These are phyloP conservation scores for Macrolepiota albuminosa DNA, from an alignment of 768 basidiomycete genomes.

Conservation along the genomic window DNA sequence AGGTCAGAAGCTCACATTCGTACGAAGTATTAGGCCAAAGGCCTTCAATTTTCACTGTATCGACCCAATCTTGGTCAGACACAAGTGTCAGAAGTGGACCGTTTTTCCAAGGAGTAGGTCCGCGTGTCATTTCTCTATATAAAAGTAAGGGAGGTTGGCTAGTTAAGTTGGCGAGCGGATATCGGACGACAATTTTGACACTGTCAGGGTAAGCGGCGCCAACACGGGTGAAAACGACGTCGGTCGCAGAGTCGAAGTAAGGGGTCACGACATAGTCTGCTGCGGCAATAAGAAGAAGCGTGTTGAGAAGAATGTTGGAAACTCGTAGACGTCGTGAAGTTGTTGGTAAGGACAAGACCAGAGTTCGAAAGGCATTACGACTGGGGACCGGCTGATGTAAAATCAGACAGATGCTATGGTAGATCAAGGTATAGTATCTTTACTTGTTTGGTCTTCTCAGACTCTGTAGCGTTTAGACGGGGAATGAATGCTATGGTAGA, in stretches of 20 bases:
- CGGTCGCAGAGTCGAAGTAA: constrained; percentile 45
- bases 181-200: constrained; percentile 60
- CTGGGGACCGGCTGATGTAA: constrained; percentile 2
- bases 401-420: constrained; percentile 1
- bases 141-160: constrained; percentile 31
- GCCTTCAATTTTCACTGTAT: constrained; percentile 45
- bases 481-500: constrained; percentile 1
- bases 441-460: constrained; percentile 6
- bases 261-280: constrained; percentile 54
- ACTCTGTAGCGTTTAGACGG: neutral
- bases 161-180: constrained; percentile 37
- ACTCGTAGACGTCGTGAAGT: constrained; percentile 24
- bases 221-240: constrained; percentile 61
- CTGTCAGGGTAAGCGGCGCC: constrained; percentile 65
- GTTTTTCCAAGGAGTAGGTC: constrained; percentile 41
- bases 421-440: neutral
- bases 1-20: constrained; percentile 48
- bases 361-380: constrained; percentile 4
- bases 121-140: constrained; percentile 36
- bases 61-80: constrained; percentile 52
- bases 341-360: constrained; percentile 32
- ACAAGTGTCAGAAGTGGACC: constrained; percentile 47
- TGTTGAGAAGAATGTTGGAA: constrained; percentile 28
- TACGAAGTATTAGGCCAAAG: constrained; percentile 69
- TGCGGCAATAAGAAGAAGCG: constrained; percentile 26